Evolutionary conservation across 768 basidiomycete genomes (phyloP), one percentile per base, ranked within the genome.

Genomic region (Bullera alba): DNA sequence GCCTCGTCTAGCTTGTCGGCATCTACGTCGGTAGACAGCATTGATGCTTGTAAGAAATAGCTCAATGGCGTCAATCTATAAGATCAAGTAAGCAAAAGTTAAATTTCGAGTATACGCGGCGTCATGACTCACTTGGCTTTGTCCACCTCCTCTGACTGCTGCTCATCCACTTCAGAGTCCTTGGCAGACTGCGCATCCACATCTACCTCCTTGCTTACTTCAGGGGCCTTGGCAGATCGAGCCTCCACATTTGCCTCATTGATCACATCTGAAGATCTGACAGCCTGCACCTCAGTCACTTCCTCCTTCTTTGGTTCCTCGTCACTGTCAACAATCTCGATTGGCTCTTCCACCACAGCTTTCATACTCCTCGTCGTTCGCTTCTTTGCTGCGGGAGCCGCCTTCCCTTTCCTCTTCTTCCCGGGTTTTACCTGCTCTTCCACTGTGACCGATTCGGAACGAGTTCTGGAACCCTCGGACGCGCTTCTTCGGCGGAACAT

Each of bases 11-110:
- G 78, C 23, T 83, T 75, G 21, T 69, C 50, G 5, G 78, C 79
- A 50, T 86, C 82, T 2, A 82, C 81, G 67, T 87, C 87, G 0
- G 87, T 87, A 2, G 85, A 84, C 22, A 92, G 74, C 81, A 85
- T 85, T 0, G 86, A 87, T 0, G 83, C 81, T 66, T 88, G 83
- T 19, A 90, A 74, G 70, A 87, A 88, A 38, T 75, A 71, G 19
- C 84, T 79, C 26, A 90, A 72, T 3, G 83, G 83, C 0, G 82
- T 84, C 36, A 58, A 46, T n/a, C 71, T 72, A 27, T 10, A n/a
- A 34, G n/a, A 34, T 12, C 45, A 32, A 21, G 12, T 41, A 21
- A 14, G n/a, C 17, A 23, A 17, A 21, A n/a, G n/a, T 10, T 14
- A 4, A 22, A 12, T 29, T 29, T 10, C 17, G 4, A n/a, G n/a